phyloP scores from a whole-genome alignment of 2,329 filamentous ascomycete genomes.

The Hypoxylon sp. region DNA sequence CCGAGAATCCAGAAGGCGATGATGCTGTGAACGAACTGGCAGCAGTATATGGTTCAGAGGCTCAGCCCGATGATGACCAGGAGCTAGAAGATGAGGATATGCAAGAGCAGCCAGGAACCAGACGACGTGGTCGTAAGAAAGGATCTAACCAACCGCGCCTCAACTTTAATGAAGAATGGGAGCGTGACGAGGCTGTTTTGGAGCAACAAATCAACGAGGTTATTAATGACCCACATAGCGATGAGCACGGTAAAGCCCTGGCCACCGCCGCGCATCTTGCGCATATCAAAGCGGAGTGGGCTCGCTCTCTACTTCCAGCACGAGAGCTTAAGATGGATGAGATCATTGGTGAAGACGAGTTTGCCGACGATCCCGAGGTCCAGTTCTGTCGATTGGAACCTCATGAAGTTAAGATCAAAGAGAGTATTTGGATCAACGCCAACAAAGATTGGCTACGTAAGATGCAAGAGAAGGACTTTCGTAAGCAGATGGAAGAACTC shows the following conservation, averaged over 20 bases:
- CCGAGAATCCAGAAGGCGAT: constrained; percentile 57
- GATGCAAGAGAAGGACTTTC: constrained; percentile 86
- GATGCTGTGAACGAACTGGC: constrained; percentile 62
- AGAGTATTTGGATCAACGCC: constrained; percentile 92
- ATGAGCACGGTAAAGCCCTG: constrained; percentile 69
- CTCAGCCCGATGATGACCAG: constrained; percentile 56
- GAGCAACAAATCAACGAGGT: constrained; percentile 80
- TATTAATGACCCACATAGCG: constrained; percentile 72
- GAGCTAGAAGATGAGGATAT: constrained; percentile 52
- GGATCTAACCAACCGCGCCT: constrained; percentile 58
- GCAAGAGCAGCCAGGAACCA: constrained; percentile 29
- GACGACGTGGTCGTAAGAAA: constrained; percentile 53
- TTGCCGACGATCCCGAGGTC: constrained; percentile 91
- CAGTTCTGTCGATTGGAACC: constrained; percentile 80
- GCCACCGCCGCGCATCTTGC: constrained; percentile 71
- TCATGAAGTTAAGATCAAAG: constrained; percentile 84
- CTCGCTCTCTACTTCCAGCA: constrained; percentile 63
- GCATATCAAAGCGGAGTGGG: constrained; percentile 67
- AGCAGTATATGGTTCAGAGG: constrained; percentile 54
- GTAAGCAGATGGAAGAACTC: constrained; percentile 72
- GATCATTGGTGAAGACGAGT: constrained; percentile 84
- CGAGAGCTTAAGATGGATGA: constrained; percentile 70
- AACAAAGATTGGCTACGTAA: constrained; percentile 94
- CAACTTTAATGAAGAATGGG: constrained; percentile 74
- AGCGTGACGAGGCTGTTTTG: constrained; percentile 73